These are phyloP conservation scores for Gloeostereum incarnatum DNA, from an alignment of 768 basidiomycete genomes.

Conservation along the genomic window DNA sequence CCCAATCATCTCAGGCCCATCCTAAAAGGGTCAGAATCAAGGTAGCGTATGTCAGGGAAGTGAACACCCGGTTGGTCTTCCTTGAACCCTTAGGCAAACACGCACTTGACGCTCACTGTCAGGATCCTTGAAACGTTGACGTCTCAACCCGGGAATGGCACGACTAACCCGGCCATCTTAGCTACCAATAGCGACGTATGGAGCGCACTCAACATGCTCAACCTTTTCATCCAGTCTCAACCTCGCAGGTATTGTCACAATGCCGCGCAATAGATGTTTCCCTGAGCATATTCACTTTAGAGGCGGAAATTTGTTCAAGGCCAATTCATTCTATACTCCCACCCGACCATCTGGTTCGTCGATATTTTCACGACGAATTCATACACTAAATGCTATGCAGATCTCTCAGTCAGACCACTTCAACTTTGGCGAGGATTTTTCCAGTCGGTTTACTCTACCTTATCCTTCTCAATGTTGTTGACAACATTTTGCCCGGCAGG, in stretches of 20 bases:
- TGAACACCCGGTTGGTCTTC: conserved; percentile 14
- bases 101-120: neutral
- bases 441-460: conserved; percentile 20
- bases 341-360: neutral
- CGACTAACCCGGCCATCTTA: conserved; percentile 4
- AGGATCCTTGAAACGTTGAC: neutral
- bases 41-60: conserved; percentile 16
- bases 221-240: conserved; percentile 21
- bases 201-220: conserved; percentile 21
- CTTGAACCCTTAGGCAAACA: neutral
- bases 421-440: conserved; percentile 32
- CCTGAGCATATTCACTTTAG: neutral
- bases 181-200: conserved; percentile 12
- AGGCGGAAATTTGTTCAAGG: conserved; percentile 12
- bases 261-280: too few relatives aligned
- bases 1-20: neutral
- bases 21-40: conserved; percentile 12
- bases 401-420: conserved; percentile 17
- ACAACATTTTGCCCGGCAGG: conserved; percentile 18
- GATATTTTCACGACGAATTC: neutral
- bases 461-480: neutral
- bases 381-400: neutral
- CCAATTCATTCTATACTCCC: conserved; percentile 17
- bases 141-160: too few relatives aligned
- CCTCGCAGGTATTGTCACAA: conserved; percentile 15